A percentile compares a stretch with the other conserved stretches of the same genome.
These are phyloP conservation scores for Parmelia sp. DNA, from an alignment of 495 filamentous ascomycete genomes.

Conservation along the genomic window DNA sequence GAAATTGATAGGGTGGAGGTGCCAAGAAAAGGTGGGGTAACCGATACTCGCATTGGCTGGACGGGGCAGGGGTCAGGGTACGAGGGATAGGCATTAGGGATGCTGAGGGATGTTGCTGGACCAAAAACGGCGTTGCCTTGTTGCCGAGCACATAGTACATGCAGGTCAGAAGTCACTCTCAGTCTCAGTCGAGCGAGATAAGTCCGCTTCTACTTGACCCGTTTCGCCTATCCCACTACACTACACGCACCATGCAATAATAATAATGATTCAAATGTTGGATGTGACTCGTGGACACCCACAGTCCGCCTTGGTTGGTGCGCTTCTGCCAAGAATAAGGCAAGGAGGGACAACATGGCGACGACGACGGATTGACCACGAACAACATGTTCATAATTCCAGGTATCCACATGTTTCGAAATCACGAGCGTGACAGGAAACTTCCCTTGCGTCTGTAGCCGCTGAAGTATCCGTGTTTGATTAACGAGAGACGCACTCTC, in stretches of 20 bases:
- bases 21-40: slow-evolving; percentile 9
- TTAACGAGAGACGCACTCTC: not conserved
- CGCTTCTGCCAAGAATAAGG: not conserved
- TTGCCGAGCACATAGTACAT: no score
- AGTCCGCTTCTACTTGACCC: not conserved
- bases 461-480: not conserved
- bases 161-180: no score
- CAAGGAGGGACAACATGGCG: not conserved
- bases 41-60: not conserved
- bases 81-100: no score
- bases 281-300: no score
- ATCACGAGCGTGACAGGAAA: not conserved
- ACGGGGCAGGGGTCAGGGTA: not conserved
- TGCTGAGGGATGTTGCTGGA: no score
- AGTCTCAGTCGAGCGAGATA: not conserved
- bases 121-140: no score
- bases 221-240: no score
- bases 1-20: not conserved
- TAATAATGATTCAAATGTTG: no score
- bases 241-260: no score
- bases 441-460: not conserved
- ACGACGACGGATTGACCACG: not conserved
- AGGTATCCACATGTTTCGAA: not conserved
- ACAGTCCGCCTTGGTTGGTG: not conserved
- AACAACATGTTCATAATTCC: not conserved